These are phyloP conservation scores for Agaricus subrufescens DNA, from an alignment of 768 basidiomycete species.

Conservation along the genomic window DNA sequence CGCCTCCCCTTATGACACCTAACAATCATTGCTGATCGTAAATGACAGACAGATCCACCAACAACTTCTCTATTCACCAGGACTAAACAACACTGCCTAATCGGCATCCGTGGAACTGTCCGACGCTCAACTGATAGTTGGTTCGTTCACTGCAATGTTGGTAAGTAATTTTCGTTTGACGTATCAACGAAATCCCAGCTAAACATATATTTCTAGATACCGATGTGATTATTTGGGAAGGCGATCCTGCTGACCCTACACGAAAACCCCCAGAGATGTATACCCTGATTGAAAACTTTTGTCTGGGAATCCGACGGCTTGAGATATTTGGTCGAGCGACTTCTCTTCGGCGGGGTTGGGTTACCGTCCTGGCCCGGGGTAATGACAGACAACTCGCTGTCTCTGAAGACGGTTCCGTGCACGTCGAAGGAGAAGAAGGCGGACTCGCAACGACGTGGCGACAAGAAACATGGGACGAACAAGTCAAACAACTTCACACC, in stretches of 20 bases:
- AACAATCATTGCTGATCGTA: slow-evolving; percentile 6
- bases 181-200: not conserved
- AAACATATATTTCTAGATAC: slow-evolving; percentile 54
- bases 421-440: slow-evolving; percentile 37
- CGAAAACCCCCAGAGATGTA: slow-evolving; percentile 95
- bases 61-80: slow-evolving; percentile 83
- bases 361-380: slow-evolving; percentile 70
- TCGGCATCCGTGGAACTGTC: slow-evolving; percentile 96
- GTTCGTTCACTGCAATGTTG: slow-evolving; percentile 98
- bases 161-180: slow-evolving; percentile 36
- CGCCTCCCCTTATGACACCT: slow-evolving; percentile 11
- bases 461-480: slow-evolving; percentile 60
- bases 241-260: slow-evolving; percentile 78
- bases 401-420: slow-evolving; percentile 25
- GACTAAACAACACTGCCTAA: slow-evolving; percentile 94
- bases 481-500: slow-evolving; percentile 49
- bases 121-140: slow-evolving; percentile 90
- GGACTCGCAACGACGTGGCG: slow-evolving; percentile 50
- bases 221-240: slow-evolving; percentile 96
- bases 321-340: slow-evolving; percentile 81
- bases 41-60: slow-evolving; percentile 69
- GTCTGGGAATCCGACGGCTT: slow-evolving; percentile 85
- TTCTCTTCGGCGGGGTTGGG: slow-evolving; percentile 84
- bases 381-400: slow-evolving; percentile 49
- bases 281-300: slow-evolving; percentile 95